phyloP scores from a whole-genome alignment of 768 basidiomycete species.

The Leccinum disarticulatum region DNA sequence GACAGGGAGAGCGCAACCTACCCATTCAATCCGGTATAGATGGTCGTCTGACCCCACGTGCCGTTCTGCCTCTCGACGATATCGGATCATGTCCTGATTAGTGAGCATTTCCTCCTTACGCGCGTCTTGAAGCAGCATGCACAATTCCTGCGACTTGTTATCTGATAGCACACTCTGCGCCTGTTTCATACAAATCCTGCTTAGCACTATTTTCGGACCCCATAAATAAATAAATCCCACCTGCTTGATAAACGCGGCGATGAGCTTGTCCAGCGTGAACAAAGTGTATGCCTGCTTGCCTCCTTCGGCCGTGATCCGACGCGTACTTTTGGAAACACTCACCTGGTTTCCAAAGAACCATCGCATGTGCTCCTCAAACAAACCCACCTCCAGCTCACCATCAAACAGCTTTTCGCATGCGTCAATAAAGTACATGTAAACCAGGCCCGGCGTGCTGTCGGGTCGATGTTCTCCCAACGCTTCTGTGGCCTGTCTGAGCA shows the following conservation, averaged over 20 bases:
- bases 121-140: conserved; percentile 68
- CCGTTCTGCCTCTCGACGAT: conserved; percentile 77
- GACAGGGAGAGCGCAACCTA: conserved; percentile 33
- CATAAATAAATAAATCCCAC: conserved; percentile 37
- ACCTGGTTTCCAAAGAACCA: conserved; percentile 92
- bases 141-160: conserved; percentile 82
- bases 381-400: conserved; percentile 85
- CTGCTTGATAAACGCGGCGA: conserved; percentile 89
- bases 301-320: conserved; percentile 7
- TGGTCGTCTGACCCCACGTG: conserved; percentile 75
- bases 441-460: conserved; percentile 55
- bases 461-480: conserved; percentile 51
- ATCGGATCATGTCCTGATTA: conserved; percentile 68
- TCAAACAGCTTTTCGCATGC: conserved; percentile 94
- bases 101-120: conserved; percentile 53
- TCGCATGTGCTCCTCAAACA: conserved; percentile 94
- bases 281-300: conserved; percentile 78
- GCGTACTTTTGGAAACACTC: conserved; percentile 17
- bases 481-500: conserved; percentile 64
- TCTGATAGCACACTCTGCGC: conserved; percentile 86
- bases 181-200: conserved; percentile 37
- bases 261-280: conserved; percentile 93
- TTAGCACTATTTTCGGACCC: conserved; percentile 1
- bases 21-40: conserved; percentile 80
- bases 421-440: conserved; percentile 86